These are phyloP conservation scores for Amanita polypyramis DNA, from an alignment of 768 basidiomycete genomes.

Conservation along the genomic window DNA sequence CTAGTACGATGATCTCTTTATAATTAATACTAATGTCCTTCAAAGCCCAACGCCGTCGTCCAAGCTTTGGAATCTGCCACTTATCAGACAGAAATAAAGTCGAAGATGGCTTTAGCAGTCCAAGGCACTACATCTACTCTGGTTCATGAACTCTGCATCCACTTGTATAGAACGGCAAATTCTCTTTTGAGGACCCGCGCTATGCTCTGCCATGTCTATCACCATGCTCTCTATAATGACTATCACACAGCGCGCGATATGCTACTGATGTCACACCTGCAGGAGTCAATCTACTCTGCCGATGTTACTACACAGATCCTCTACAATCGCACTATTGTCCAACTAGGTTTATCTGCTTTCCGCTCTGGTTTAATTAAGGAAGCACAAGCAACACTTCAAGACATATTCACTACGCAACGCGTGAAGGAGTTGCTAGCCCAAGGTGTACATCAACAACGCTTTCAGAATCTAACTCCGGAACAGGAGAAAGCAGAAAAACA, in stretches of 20 bases:
- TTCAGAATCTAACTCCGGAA: slow-evolving; percentile 79
- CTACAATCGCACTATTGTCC: slow-evolving; percentile 96
- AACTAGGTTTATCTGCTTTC: slow-evolving; percentile 96
- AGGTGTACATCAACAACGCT: slow-evolving; percentile 89
- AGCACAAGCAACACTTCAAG: slow-evolving; percentile 83
- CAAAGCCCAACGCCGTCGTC: slow-evolving; percentile 85
- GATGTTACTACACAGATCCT: slow-evolving; percentile 96
- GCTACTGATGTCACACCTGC: slow-evolving; percentile 97
- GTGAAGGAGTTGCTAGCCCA: slow-evolving; percentile 97
- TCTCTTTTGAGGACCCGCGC: slow-evolving; percentile 91
- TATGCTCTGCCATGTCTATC: slow-evolving; percentile 96
- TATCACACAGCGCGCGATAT: slow-evolving; percentile 97
- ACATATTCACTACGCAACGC: slow-evolving; percentile 93
- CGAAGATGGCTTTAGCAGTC: slow-evolving; percentile 46
- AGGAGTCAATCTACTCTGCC: slow-evolving; percentile 92
- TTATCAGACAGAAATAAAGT: slow-evolving; percentile 45
- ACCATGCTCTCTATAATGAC: slow-evolving; percentile 92
- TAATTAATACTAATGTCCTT: slow-evolving; percentile 9
- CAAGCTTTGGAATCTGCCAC: slow-evolving; percentile 76
- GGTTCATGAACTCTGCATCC: slow-evolving; percentile 81
- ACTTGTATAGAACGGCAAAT: slow-evolving; percentile 88
- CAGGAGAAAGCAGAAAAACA: slow-evolving; percentile 96
- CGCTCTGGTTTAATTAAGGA: slow-evolving; percentile 91
- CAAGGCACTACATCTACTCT: slow-evolving; percentile 58
- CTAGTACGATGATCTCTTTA: not conserved